These are phyloP conservation scores for Fusarium sp. DNA, from an alignment of 2,329 filamentous ascomycete genomes.

Conservation along the genomic window DNA sequence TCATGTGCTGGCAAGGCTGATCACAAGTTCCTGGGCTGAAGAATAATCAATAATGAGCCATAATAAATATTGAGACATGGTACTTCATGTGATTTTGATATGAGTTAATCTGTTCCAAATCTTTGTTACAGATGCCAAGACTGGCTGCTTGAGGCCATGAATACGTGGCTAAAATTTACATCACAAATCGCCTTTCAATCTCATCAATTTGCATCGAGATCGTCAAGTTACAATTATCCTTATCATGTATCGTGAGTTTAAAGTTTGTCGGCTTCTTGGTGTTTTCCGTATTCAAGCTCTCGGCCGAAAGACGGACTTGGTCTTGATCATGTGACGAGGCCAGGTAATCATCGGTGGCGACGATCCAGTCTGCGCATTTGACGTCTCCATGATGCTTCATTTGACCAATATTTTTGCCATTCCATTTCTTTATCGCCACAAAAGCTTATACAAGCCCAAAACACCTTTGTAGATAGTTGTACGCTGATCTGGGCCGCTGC, in stretches of 20 bases:
- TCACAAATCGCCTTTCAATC: neutral
- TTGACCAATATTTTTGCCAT: no score
- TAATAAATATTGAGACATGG: neutral
- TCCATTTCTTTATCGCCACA: accelerated
- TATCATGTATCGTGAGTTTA: neutral
- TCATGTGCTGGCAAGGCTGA: slow-evolving; percentile 10
- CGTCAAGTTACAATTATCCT: neutral
- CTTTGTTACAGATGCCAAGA: neutral
- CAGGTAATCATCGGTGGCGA: neutral
- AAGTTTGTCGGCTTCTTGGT: neutral
- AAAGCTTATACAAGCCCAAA: accelerated
- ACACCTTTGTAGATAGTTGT: slow-evolving; percentile 9
- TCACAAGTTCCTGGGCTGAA: slow-evolving; percentile 2
- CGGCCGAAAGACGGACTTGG: neutral
- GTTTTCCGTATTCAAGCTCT: neutral
- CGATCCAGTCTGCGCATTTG: neutral
- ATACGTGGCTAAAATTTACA: neutral
- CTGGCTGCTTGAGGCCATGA: neutral
- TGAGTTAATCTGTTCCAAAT: neutral
- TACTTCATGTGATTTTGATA: neutral
- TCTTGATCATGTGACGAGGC: slow-evolving; percentile 6
- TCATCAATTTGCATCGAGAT: neutral
- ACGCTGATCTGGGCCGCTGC: neutral
- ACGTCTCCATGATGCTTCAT: neutral
- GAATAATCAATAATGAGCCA: neutral